These are phyloP conservation scores for Aspergillus carlsbadensis DNA, from an alignment of 495 filamentous ascomycete genomes.

Conservation along the genomic window DNA sequence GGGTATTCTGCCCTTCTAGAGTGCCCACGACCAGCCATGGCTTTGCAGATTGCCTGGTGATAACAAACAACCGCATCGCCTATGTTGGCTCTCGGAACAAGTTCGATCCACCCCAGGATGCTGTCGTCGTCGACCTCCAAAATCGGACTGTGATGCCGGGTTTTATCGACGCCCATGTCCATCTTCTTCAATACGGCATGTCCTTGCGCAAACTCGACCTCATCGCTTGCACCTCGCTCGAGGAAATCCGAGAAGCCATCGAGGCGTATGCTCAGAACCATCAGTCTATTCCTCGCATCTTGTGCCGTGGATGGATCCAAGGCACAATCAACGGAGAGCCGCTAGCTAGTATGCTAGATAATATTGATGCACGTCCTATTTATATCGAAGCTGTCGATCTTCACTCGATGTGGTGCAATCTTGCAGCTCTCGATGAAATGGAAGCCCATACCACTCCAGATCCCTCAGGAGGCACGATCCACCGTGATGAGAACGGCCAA, in stretches of 20 bases:
- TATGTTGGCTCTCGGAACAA: slow-evolving; percentile 45
- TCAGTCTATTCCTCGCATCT: slow-evolving; percentile 49
- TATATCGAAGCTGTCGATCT: slow-evolving; percentile 62
- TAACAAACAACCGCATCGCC: slow-evolving; percentile 32
- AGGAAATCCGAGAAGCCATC: slow-evolving; percentile 53
- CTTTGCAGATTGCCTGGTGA: slow-evolving; percentile 44
- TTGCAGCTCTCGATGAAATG: slow-evolving; percentile 51
- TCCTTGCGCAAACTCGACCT: slow-evolving; percentile 58
- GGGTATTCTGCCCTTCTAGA: slow-evolving; percentile 33
- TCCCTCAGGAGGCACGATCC: slow-evolving; percentile 55
- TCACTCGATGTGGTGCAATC: slow-evolving; percentile 63
- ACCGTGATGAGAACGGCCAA: slow-evolving; percentile 51
- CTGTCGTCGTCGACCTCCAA: slow-evolving; percentile 42
- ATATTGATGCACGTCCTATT: slow-evolving; percentile 52
- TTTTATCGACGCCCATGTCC: slow-evolving; percentile 66
- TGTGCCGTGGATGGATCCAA: slow-evolving; percentile 62
- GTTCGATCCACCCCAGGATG: slow-evolving; percentile 26
- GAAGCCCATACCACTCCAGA: slow-evolving; percentile 42
- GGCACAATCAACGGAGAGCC: slow-evolving; percentile 50
- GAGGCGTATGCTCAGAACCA: slow-evolving; percentile 47
- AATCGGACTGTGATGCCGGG: slow-evolving; percentile 55
- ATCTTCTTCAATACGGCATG: slow-evolving; percentile 59
- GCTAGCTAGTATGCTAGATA: slow-evolving; percentile 51
- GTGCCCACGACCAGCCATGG: slow-evolving; percentile 14
- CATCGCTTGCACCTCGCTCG: slow-evolving; percentile 50